These are phyloP conservation scores for Calonectria naviculata DNA, from an alignment of 2,329 filamentous ascomycete species.

Conservation along the genomic window DNA sequence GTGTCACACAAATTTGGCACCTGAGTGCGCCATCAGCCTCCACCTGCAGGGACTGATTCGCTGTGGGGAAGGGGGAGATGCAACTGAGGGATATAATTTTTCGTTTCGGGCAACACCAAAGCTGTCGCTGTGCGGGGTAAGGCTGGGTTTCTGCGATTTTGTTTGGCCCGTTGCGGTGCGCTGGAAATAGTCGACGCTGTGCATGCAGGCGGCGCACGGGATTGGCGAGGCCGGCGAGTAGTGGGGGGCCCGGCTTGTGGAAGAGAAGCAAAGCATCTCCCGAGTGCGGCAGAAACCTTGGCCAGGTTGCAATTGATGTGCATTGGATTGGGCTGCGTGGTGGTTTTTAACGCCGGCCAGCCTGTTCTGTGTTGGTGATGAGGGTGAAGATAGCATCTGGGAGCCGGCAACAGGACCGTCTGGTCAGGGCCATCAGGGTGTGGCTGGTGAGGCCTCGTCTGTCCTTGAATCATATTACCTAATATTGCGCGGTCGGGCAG, in stretches of 20 bases:
- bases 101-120: not conserved
- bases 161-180: not conserved
- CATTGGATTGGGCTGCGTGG: too few species aligned
- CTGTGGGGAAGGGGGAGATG: not conserved
- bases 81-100: slow-evolving; percentile 4
- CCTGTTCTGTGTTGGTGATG: not conserved
- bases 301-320: too few species aligned
- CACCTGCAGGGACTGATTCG: too few species aligned
- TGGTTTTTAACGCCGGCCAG: not conserved
- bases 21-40: too few species aligned
- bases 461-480: not conserved
- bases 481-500: not conserved
- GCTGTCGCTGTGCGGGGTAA: not conserved
- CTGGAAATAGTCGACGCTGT: not conserved
- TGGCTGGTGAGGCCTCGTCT: not conserved
- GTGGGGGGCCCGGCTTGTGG: not conserved
- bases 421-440: not conserved
- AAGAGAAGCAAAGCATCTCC: not conserved
- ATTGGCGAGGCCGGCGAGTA: not conserved
- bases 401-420: too few species aligned
- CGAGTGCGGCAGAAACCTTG: too few species aligned
- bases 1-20: too few species aligned
- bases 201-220: not conserved
- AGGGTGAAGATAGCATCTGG: too few species aligned
- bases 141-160: not conserved